Conservation (phyloP, 257 asterid genomes). For the Plantago ovata region DNA sequence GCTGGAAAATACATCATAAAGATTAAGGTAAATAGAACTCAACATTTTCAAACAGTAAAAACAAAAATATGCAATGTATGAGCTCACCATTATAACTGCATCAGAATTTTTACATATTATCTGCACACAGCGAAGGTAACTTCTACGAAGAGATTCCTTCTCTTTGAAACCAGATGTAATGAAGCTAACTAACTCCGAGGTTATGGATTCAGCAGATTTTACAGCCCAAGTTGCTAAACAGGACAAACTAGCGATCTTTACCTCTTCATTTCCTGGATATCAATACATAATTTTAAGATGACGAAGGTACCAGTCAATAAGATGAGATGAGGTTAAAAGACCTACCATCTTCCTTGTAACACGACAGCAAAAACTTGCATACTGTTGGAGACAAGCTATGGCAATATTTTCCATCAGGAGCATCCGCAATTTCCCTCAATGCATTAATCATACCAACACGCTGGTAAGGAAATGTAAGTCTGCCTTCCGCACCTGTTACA, state of each 20-base stretch:
- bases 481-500: slow-evolving; percentile 93
- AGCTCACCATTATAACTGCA: slow-evolving; percentile 58
- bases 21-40: slow-evolving; percentile 13
- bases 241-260: slow-evolving; percentile 73
- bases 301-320: neutral
- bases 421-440: slow-evolving; percentile 66
- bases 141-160: slow-evolving; percentile 87
- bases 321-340: slow-evolving; percentile 15
- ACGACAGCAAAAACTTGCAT: slow-evolving; percentile 67
- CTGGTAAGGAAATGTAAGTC: slow-evolving; percentile 96
- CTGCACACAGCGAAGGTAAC: slow-evolving; percentile 82
- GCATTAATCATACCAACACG: slow-evolving; percentile 84
- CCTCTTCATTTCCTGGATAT: slow-evolving; percentile 94
- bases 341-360: slow-evolving; percentile 93
- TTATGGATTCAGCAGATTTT: slow-evolving; percentile 66
- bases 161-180: slow-evolving; percentile 80
- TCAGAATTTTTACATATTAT: slow-evolving; percentile 64
- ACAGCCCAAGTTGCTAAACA: slow-evolving; percentile 80
- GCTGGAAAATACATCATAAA: slow-evolving; percentile 35
- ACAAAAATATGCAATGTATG: slow-evolving; percentile 3
- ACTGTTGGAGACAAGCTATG: slow-evolving; percentile 65
- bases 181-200: slow-evolving; percentile 52
- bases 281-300: slow-evolving; percentile 15
- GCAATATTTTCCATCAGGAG: slow-evolving; percentile 93
- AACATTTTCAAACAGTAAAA: slow-evolving; percentile 13